Conservation (phyloP, 805 yeast genomes). For the Millerozyma miso region DNA sequence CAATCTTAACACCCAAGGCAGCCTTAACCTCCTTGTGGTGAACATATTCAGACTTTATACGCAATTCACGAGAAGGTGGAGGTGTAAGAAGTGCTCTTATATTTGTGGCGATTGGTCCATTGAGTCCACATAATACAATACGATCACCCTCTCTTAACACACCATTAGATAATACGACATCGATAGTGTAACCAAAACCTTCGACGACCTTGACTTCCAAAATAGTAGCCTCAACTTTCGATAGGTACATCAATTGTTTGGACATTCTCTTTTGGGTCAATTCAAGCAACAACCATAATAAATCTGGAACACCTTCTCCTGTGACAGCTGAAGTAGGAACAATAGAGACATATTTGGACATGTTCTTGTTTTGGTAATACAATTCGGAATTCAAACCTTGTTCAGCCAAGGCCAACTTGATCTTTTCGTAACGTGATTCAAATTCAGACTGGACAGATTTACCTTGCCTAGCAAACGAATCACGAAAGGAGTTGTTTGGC, state of each 20-base stretch:
- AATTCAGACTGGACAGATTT: constrained; percentile 89
- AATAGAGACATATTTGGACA: constrained; percentile 89
- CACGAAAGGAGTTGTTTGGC: constrained; percentile 95
- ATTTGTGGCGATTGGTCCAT: constrained; percentile 96
- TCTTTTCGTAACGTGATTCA: constrained; percentile 77
- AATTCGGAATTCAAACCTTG: constrained; percentile 98
- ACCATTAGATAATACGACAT: constrained; percentile 97
- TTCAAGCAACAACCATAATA: constrained; percentile 90
- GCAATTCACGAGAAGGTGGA: constrained; percentile 93
- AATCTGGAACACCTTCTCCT: constrained; percentile 99
- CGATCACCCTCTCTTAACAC: constrained; percentile 91
- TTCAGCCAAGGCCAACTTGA: constrained; percentile 89
- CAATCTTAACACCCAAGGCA: constrained; percentile 97
- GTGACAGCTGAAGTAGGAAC: constrained; percentile 99
- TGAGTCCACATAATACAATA: constrained; percentile 93
- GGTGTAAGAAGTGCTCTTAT: constrained; percentile 96
- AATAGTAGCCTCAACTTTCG: constrained; percentile 92
- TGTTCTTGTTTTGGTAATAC: constrained; percentile 90
- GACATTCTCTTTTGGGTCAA: constrained; percentile 98
- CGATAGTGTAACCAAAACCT: constrained; percentile 98
- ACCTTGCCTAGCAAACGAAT: constrained; percentile 77
- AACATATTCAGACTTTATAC: constrained; percentile 93
- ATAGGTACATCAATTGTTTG: constrained; percentile 92
- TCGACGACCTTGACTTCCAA: constrained; percentile 97
- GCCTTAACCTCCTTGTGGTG: constrained; percentile 99